Base-by-base conservation (phyloP, 2,329 filamentous ascomycete genomes). In the Leptographium lundbergii region DNA sequence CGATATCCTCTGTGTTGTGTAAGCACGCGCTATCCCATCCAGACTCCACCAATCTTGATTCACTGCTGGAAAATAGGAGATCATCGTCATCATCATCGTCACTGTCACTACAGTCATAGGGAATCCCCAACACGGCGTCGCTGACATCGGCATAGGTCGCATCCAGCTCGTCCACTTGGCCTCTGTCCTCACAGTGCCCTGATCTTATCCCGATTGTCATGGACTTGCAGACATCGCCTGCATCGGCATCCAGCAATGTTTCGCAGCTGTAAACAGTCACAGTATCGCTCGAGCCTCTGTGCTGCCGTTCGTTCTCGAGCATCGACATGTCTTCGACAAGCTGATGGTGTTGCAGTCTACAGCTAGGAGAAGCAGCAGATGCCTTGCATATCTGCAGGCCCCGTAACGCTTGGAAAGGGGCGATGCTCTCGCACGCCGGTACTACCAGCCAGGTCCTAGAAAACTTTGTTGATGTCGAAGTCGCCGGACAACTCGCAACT, bases 1-100 rank as follows among this genome's bases (percentile, higher is more conserved):
- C 94, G 74, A 99, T 99, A 69, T 99, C 94, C 82, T 99, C 94
- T 97, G 78, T 73, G 73, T 86, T 80, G 80, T 83, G 88, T 96
- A 91, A 96, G 90, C 86, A 87, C 77, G 88, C 82, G 75, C 81
- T 81, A 72, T 80, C 84, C 86, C 85, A 91, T 61, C 84, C 86
- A 66, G 81, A 84, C 71, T 88, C 84, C 77, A 87, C 72, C 72
- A 82, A 87, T 73, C 78, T 78, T 61, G 79, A 69, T 68, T 88
- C 78, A 70, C 77, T 70, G 72, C 68, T 67, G 62, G 66, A 67
- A 57, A 72, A 77, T 77, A 67, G 78, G 74, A 64, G 74, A 55
- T 67, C 64, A 39, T 62, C 60, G 51, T 68, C 63, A 60, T 64
- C 59, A 36, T n/a, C 53, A 22, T 54, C 52, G 14, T 54, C 54